These are phyloP conservation scores for Lentithecium fluviatile DNA, from an alignment of 495 filamentous ascomycete species.

Conservation along the genomic window DNA sequence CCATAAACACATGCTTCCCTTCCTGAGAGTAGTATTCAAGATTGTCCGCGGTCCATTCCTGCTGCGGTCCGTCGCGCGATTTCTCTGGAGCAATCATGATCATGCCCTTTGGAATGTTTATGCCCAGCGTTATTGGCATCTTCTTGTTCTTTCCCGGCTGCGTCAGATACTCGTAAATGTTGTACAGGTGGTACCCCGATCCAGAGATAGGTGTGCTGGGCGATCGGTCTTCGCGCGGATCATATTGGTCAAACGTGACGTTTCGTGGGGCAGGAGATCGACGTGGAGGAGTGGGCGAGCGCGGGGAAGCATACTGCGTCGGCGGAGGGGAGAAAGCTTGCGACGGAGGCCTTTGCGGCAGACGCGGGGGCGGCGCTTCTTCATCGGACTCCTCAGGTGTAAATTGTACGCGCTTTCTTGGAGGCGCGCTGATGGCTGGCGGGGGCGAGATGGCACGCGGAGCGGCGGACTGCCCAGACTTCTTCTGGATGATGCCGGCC, in stretches of 20 bases:
- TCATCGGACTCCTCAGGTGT: slow-evolving; percentile 62
- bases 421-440: slow-evolving; percentile 44
- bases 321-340: slow-evolving; percentile 56
- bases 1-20: slow-evolving; percentile 96
- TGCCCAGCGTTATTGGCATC: slow-evolving; percentile 88
- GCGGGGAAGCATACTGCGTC: slow-evolving; percentile 51
- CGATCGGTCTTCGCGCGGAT: slow-evolving; percentile 30
- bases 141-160: slow-evolving; percentile 96
- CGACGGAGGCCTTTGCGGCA: slow-evolving; percentile 69
- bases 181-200: slow-evolving; percentile 87
- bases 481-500: slow-evolving; percentile 66
- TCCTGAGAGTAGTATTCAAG: slow-evolving; percentile 94
- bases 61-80: slow-evolving; percentile 68
- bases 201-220: slow-evolving; percentile 53
- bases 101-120: slow-evolving; percentile 80
- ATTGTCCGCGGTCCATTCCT: slow-evolving; percentile 92
- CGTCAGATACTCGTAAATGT: slow-evolving; percentile 93
- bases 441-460: slow-evolving; percentile 44
- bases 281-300: slow-evolving; percentile 46
- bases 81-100: slow-evolving; percentile 92
- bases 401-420: slow-evolving; percentile 50
- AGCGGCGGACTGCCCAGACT: slow-evolving; percentile 46
- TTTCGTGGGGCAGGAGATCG: slow-evolving; percentile 58
- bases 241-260: slow-evolving; percentile 35
- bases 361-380: slow-evolving; percentile 56